Conservation (phyloP, 2,329 filamentous ascomycete genomes). For the Neonectria coccinea region DNA sequence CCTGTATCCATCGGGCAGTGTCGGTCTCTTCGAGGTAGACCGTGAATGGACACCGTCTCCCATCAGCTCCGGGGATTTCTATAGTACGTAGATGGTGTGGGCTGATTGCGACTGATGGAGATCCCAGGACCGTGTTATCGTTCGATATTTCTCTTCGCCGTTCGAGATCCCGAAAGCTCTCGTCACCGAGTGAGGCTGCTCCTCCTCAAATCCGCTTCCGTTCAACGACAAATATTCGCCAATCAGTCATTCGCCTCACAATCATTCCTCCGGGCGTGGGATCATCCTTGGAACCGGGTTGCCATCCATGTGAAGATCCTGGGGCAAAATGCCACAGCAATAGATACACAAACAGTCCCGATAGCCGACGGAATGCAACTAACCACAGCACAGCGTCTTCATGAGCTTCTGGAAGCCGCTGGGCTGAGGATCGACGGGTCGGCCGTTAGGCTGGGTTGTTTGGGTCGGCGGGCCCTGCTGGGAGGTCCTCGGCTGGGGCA, state of each 20-base stretch:
- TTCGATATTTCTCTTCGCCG: slow-evolving; percentile 12
- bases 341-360: slow-evolving; percentile 47
- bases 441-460: slow-evolving; percentile 65
- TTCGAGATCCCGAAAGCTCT: slow-evolving; percentile 20
- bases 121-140: slow-evolving; percentile 15
- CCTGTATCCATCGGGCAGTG: slow-evolving; percentile 36
- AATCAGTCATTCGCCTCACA: slow-evolving; percentile 1
- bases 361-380: slow-evolving; percentile 48
- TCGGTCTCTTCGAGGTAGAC: slow-evolving; percentile 33
- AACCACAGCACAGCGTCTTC: slow-evolving; percentile 92
- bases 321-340: slow-evolving; percentile 44
- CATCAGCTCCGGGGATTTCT: slow-evolving; percentile 40
- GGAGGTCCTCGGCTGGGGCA: slow-evolving; percentile 74
- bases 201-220: slow-evolving; percentile 12
- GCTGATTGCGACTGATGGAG: slow-evolving; percentile 32
- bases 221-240: slow-evolving; percentile 12
- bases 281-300: slow-evolving; percentile 18
- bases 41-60: slow-evolving; percentile 38
- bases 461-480: slow-evolving; percentile 69
- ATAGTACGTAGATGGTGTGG: slow-evolving; percentile 38
- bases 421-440: slow-evolving; percentile 76
- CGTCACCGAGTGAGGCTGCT: slow-evolving; percentile 18
- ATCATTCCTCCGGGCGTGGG: slow-evolving; percentile 9
- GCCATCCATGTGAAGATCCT: slow-evolving; percentile 35
- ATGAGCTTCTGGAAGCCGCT: slow-evolving; percentile 91